Evolutionary conservation across 768 basidiomycete genomes (phyloP).

Genomic region (Termitomyces sp.): DNA sequence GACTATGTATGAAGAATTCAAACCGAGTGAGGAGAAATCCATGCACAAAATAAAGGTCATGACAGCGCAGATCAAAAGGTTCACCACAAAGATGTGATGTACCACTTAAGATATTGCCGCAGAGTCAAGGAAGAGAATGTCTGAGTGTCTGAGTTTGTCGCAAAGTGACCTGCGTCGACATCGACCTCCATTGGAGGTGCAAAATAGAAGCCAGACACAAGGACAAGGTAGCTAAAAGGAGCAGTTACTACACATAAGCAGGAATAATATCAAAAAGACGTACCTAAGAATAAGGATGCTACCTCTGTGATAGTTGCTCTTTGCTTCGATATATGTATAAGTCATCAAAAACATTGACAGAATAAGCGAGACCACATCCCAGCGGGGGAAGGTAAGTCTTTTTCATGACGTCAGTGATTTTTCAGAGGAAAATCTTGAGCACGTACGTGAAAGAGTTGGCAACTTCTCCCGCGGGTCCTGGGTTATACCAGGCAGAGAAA

Average conservation of each 20-base stretch:
- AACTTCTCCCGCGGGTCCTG: constrained; percentile 79
- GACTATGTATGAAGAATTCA: background rate
- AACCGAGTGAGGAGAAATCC: background rate
- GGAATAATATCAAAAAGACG: constrained; percentile 5
- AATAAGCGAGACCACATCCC: constrained; percentile 95
- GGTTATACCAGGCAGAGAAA: constrained; percentile 94
- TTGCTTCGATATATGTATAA: constrained; percentile 99
- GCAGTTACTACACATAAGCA: constrained; percentile 10
- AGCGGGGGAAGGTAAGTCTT: constrained; percentile 96
- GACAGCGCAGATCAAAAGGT: constrained; percentile 3
- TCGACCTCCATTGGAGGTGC: constrained; percentile 57
- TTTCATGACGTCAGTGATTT: constrained; percentile 4
- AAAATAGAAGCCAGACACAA: constrained; percentile 89
- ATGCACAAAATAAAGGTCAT: background rate
- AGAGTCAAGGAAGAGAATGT: constrained; percentile 38
- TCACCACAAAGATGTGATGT: constrained; percentile 29
- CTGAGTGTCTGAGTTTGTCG: constrained; percentile 16
- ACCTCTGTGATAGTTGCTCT: constrained; percentile 96
- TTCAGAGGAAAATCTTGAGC: background rate
- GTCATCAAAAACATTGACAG: constrained; percentile 97
- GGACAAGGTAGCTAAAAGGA: constrained; percentile 77
- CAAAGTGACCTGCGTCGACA: constrained; percentile 34
- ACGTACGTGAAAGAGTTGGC: constrained; percentile 93
- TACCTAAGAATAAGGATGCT: constrained; percentile 94
- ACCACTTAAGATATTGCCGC: constrained; percentile 41